Conservation (phyloP, 768 basidiomycete species). For the Termitomyces sp. region DNA sequence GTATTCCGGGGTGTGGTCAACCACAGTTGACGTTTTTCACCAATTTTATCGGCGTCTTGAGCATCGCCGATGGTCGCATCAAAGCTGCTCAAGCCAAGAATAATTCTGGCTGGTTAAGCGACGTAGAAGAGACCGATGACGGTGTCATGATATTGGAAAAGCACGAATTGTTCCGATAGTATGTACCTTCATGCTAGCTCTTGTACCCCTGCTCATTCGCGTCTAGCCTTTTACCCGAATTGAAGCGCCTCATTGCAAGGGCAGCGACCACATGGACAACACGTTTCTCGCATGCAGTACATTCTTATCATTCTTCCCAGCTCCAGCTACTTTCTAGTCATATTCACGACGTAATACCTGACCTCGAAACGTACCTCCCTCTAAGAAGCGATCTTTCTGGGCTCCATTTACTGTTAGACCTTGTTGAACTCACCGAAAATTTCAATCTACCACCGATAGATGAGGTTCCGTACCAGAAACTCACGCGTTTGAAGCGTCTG, state of each 20-base stretch:
- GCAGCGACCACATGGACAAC: slow-evolving; percentile 36
- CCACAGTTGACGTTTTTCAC: slow-evolving; percentile 52
- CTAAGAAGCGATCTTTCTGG: slow-evolving; percentile 48
- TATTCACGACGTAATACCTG: slow-evolving; percentile 27
- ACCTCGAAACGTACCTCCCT: slow-evolving; percentile 45
- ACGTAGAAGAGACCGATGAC: slow-evolving; percentile 9
- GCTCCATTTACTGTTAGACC: slow-evolving; percentile 43
- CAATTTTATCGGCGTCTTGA: slow-evolving; percentile 45
- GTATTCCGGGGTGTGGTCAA: slow-evolving; percentile 55
- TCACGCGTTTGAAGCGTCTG: slow-evolving; percentile 32
- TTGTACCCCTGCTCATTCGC: slow-evolving; percentile 5
- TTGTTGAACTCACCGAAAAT: slow-evolving; percentile 53
- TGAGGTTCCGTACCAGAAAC: slow-evolving; percentile 20
- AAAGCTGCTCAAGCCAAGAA: slow-evolving; percentile 12
- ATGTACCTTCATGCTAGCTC: slow-evolving; percentile 18
- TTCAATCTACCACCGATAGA: slow-evolving; percentile 32
- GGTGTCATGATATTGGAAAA: slow-evolving; percentile 13
- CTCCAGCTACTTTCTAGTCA: slow-evolving; percentile 24
- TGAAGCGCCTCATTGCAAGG: slow-evolving; percentile 31
- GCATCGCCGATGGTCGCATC: slow-evolving; percentile 30
- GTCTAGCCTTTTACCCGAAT: slow-evolving; percentile 35
- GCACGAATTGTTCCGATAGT: slow-evolving; percentile 36
- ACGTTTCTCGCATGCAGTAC: slow-evolving; percentile 35
- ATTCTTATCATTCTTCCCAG: slow-evolving; percentile 34
- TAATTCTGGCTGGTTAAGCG: slow-evolving; percentile 20